phyloP scores from a whole-genome alignment of 1,139 yeast genomes.

The Kodamaea suecica region DNA sequence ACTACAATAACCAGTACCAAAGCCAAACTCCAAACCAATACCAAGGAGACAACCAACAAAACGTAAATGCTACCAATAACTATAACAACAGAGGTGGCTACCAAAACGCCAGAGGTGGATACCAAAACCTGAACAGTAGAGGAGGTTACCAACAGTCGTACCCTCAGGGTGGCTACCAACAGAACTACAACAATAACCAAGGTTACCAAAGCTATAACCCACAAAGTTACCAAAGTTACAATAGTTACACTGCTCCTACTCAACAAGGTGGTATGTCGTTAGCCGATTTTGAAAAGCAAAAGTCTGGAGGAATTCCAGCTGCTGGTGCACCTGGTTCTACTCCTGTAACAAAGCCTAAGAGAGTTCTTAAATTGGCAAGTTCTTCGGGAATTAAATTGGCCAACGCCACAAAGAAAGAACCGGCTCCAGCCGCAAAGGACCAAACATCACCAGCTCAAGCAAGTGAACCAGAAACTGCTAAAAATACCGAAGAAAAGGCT shows the following conservation, averaged over 20 bases:
- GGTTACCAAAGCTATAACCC: slow-evolving; percentile 22
- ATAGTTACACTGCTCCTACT: slow-evolving; percentile 20
- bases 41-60: slow-evolving; percentile 16
- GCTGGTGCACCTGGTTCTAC: slow-evolving; percentile 14
- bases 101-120: slow-evolving; percentile 22
- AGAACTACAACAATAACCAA: slow-evolving; percentile 25
- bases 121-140: too few species aligned
- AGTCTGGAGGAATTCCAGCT: slow-evolving; percentile 23
- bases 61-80: background rate
- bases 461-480: too few species aligned
- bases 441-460: slow-evolving; percentile 4
- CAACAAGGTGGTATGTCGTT: slow-evolving; percentile 69
- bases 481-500: slow-evolving; percentile 10
- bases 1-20: slow-evolving; percentile 18
- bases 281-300: slow-evolving; percentile 81
- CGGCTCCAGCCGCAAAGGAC: slow-evolving; percentile 12
- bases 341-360: slow-evolving; percentile 50
- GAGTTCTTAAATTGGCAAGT: slow-evolving; percentile 61
- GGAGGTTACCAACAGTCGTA: slow-evolving; percentile 19
- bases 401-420: slow-evolving; percentile 28
- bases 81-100: slow-evolving; percentile 22
- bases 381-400: slow-evolving; percentile 69
- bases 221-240: slow-evolving; percentile 18
- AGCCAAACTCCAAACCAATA: slow-evolving; percentile 18
- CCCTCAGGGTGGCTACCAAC: slow-evolving; percentile 17